Evolutionary conservation across 2,329 filamentous ascomycete species (phyloP).

Genomic region (Calonectria montana): DNA sequence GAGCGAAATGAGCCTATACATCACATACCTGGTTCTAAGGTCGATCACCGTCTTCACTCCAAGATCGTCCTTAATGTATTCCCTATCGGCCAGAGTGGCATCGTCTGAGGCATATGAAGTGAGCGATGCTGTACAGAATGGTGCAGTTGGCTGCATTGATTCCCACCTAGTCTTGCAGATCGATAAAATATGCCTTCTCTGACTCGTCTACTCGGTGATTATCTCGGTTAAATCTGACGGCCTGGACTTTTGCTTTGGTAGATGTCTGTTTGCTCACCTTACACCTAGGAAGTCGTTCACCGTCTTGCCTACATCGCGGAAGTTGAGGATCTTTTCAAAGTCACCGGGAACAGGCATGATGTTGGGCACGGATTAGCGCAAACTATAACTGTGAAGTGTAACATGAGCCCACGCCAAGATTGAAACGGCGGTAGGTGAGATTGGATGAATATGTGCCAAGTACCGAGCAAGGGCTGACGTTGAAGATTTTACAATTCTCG

Average conservation of each 20-base stretch:
- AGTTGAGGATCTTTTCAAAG: conserved; percentile 69
- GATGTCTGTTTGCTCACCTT: conserved; percentile 55
- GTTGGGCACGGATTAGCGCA: neutral
- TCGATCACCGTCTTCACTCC: conserved; percentile 81
- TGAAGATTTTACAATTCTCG: neutral
- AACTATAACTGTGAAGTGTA: neutral
- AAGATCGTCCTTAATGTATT: conserved; percentile 67
- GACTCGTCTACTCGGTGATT: conserved; percentile 53
- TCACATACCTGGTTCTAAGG: conserved; percentile 76
- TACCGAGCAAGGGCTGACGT: neutral
- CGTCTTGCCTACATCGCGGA: conserved; percentile 78
- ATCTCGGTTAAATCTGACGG: neutral
- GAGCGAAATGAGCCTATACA: neutral
- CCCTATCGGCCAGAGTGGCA: conserved; percentile 74
- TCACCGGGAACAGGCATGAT: conserved; percentile 31
- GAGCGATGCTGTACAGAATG: conserved; percentile 9
- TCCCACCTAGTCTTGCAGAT: conserved; percentile 70
- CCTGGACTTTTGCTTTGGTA: too few species aligned
- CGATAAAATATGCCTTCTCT: conserved; percentile 75
- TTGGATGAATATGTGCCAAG: neutral
- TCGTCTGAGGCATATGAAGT: conserved; percentile 66
- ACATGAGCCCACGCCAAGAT: neutral
- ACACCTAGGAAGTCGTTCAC: conserved; percentile 70
- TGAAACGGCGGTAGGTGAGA: neutral
- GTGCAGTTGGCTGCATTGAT: neutral